Evolutionary conservation across 2,329 filamentous ascomycete species (phyloP).

Genomic region (Stemphylium beticola): DNA sequence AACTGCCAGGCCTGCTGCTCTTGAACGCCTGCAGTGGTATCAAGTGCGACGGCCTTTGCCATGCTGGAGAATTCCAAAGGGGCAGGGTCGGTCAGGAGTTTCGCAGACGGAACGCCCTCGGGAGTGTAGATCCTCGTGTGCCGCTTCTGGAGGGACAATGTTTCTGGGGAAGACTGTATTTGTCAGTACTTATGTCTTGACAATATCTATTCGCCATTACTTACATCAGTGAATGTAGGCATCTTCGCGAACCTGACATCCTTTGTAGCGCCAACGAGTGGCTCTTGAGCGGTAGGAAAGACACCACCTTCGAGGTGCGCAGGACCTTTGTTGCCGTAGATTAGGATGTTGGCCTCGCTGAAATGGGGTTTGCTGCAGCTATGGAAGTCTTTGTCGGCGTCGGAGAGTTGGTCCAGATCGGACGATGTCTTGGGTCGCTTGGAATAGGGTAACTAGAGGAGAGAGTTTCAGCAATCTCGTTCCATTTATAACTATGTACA

Average conservation of each 20-base stretch:
- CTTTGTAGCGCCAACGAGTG: constrained; percentile 67
- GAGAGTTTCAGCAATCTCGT: constrained; percentile 48
- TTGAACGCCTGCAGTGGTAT: constrained; percentile 54
- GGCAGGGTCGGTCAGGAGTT: constrained; percentile 53
- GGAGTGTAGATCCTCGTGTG: constrained; percentile 53
- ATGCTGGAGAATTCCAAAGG: constrained; percentile 62
- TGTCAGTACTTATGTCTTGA: constrained; percentile 20
- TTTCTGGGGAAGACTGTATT: constrained; percentile 61
- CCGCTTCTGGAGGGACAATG: constrained; percentile 62
- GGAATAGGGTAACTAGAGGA: constrained; percentile 81
- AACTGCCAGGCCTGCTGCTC: constrained; percentile 85
- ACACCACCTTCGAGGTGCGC: constrained; percentile 55
- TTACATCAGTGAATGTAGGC: constrained; percentile 55
- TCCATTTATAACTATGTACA: constrained; percentile 54
- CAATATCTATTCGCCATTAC: constrained; percentile 13
- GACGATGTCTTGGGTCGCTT: constrained; percentile 74
- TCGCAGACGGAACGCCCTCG: constrained; percentile 67
- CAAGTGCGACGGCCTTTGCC: constrained; percentile 50
- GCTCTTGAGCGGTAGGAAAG: constrained; percentile 61
- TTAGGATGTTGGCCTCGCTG: constrained; percentile 74
- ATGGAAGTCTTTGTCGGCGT: constrained; percentile 71
- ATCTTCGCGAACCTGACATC: constrained; percentile 71
- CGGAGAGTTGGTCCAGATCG: constrained; percentile 67
- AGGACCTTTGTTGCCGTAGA: constrained; percentile 63
- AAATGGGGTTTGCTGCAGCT: constrained; percentile 79